phyloP scores from a whole-genome alignment of 805 yeast species.

The Wickerhamiella lipophila region DNA sequence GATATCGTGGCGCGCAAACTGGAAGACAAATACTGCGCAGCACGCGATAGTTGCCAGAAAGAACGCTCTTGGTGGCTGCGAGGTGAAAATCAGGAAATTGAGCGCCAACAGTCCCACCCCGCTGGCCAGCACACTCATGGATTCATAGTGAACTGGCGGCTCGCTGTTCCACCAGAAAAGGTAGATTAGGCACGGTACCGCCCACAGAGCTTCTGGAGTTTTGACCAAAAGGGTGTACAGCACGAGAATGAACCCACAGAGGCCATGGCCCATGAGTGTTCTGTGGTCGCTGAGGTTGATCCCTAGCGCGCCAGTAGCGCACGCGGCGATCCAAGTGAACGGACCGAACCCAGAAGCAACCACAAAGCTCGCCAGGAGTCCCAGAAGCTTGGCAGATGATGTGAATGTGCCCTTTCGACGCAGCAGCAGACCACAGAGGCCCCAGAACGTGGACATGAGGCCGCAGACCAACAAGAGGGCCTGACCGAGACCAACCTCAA shows the following conservation, averaged over 20 bases:
- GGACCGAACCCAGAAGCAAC: constrained; percentile 12
- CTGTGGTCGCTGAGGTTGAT: constrained; percentile 6
- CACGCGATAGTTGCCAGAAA: constrained; percentile 22
- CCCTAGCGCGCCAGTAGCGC: constrained; percentile 3
- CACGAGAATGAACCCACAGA: constrained; percentile 14
- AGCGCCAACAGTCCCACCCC: constrained; percentile 7
- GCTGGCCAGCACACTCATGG: constrained; percentile 1
- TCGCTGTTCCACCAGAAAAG: constrained; percentile 13
- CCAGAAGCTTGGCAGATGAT: constrained; percentile 14
- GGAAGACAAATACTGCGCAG: constrained; percentile 25
- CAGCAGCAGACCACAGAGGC: constrained; percentile 14
- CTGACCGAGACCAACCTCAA: constrained; percentile 12
- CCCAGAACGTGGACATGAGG: constrained; percentile 15
- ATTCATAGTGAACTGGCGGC: constrained; percentile 6
- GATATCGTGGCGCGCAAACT: constrained; percentile 23
- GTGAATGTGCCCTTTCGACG: constrained; percentile 6
- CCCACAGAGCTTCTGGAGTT: not conserved
- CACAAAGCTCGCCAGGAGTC: constrained; percentile 17
- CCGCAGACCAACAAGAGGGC: constrained; percentile 20
- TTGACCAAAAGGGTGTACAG: constrained; percentile 11
- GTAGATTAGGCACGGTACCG: constrained; percentile 7
- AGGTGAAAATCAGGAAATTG: constrained; percentile 15
- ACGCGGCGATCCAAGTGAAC: constrained; percentile 12
- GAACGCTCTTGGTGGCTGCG: constrained; percentile 11
- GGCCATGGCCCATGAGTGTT: constrained; percentile 11